Percentiles rank a stretch among this genome's conserved stretches.
phyloP scores from a whole-genome alignment of 441 rosid species.

The Monsonia emarginata region DNA sequence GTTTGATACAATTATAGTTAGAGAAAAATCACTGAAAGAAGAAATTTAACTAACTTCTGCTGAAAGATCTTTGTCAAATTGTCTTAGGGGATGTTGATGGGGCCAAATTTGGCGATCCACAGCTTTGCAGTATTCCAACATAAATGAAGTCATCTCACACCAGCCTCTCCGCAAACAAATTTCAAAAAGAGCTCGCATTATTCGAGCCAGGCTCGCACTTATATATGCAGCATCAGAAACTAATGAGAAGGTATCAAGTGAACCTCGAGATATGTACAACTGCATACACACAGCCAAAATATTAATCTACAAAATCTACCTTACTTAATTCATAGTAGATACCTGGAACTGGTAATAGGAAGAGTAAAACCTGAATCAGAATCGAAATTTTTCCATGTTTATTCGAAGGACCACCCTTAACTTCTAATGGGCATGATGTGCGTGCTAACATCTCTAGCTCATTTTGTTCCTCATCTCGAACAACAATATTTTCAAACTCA shows the following conservation, averaged over 20 bases:
- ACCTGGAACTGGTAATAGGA: constrained; percentile 16
- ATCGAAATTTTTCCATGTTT: constrained; percentile 97
- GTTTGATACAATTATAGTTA: constrained; percentile 9
- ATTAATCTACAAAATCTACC: constrained; percentile 20
- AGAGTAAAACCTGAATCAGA: constrained; percentile 69
- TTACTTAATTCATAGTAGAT: constrained; percentile 15
- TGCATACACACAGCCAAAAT: constrained; percentile 34
- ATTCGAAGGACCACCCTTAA: constrained; percentile 87
- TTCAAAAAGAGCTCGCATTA: constrained; percentile 94
- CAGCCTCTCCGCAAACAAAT: constrained; percentile 93
- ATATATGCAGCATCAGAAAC: constrained; percentile 97
- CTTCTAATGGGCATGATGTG: constrained; percentile 78
- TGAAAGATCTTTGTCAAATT: constrained; percentile 82
- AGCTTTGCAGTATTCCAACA: constrained; percentile 98
- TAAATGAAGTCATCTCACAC: constrained; percentile 86
- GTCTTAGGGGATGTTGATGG: constrained; percentile 93
- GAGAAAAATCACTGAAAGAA: constrained; percentile 7
- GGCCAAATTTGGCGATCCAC: constrained; percentile 99
- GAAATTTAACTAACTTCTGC: constrained; percentile 54
- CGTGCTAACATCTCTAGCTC: constrained; percentile 83
- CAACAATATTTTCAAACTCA: constrained; percentile 94
- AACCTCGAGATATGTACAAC: constrained; percentile 95
- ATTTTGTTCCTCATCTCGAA: constrained; percentile 95
- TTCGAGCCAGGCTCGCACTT: constrained; percentile 98
- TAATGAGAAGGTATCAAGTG: constrained; percentile 80